Base-by-base conservation (phyloP, 2,329 filamentous ascomycete genomes). In the Bipolaris sorokiniana region DNA sequence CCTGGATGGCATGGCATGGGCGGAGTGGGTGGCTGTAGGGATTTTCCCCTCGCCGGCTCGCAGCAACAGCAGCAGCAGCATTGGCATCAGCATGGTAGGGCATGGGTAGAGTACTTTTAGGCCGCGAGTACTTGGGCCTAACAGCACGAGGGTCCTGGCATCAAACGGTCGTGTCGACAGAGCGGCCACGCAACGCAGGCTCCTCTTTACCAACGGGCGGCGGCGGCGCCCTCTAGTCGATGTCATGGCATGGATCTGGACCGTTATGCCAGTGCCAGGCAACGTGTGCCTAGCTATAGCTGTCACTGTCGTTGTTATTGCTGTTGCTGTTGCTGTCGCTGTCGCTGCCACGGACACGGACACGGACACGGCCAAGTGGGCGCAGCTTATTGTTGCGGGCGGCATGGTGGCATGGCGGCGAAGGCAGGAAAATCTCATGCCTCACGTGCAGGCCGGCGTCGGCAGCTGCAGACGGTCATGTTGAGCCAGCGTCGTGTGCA, bases 341-440 rank as follows among this genome's bases (percentile, higher is more conserved):
- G 26, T 28, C 2, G 26, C 26, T 28, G 26, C 26, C 26, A 28
- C 26, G 26, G 26, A 10, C 26, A 10, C 26, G 26, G 26, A 28
- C 65, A 64, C 65, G 66, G 61, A 57, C 62, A 57, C 58, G 58
- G 62, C 59, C 58, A 53, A 63, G 64, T 65, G 63, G 63, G 42
- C 60, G 54, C 54, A 47, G 36, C 54, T 51, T 51, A 47, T 64
- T 51, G 41, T 63, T 58, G 38, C 49, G 47, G 31, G 54, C 54
- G 57, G 64, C 60, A 61, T 63, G 58, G 56, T 56, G 61, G 64
- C 60, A 54, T 54, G 36, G 62, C 56, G 58, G 58, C 56, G 52
- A 54, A 58, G 64, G 26, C 26, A 28, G 26, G 26, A 28, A 62
- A 62, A 58, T 64, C 59, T 62, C 56, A 58, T 51, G 44, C 40